Evolutionary conservation across 2,329 filamentous ascomycete species (phyloP), one percentile per base, ranked within the genome.

Genomic region (Ophiostoma quercus): DNA sequence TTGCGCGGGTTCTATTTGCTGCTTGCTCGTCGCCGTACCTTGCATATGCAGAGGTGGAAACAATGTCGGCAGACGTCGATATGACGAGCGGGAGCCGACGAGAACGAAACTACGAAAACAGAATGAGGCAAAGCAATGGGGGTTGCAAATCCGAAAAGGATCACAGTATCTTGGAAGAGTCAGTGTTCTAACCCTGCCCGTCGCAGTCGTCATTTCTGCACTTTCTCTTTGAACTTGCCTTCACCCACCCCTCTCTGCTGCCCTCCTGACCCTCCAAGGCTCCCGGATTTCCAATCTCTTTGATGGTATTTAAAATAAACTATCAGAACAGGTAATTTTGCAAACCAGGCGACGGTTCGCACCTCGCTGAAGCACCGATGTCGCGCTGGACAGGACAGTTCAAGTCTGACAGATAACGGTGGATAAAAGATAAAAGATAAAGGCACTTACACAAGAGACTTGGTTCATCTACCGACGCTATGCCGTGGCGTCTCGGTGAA

Each of bases 21-120:
- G 19, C 43, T 25, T 57, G 51, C 8, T 11, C 22, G 1, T 57
- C 51, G 51, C 11, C 6, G 57, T 62, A 62, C 57, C 57, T 62
- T 62, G 57, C 57, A 62, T 62, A 62, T 62, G 57, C 57, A 62
- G 14, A 19, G 25, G 57, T 29, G 12, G 5, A 32, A 62, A 62
- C 3, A 25, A 29, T 62, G 43, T n/a, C 19, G 16, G 14, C 19
- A 47, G 19, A 62, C 25, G 25, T 16, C 57, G 6, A 62, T 25
- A 32, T 16, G 57, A 62, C 57, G 25, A 62, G 25, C 11, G 14
- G 25, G 16, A 62, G 34, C 12, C 11, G 57, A 63, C 22, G 29
- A 63, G 29, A 34, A 63, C 9, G 57, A 32, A 32, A 34, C 11
- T 8, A 62, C 12, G 57, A 63, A 63, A 34, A 34, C 4, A 9